phyloP scores from a whole-genome alignment of 768 basidiomycete species.

The Dentipellis sp. region DNA sequence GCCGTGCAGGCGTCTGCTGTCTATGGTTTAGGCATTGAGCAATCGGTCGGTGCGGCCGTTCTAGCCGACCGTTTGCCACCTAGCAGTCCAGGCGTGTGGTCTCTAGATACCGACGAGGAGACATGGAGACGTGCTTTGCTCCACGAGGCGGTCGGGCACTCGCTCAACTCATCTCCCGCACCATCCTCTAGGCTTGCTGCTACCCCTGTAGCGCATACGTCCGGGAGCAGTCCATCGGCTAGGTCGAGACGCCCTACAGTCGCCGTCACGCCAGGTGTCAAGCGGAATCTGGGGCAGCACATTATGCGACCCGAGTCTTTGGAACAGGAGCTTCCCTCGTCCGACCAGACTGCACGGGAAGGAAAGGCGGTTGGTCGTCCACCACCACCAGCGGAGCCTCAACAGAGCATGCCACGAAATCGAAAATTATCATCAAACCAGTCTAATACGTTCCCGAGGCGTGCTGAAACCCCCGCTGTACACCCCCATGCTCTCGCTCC shows the following conservation, averaged over 20 bases:
- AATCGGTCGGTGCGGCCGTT: conserved; percentile 68
- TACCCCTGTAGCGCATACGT: neutral
- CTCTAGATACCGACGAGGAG: conserved; percentile 46
- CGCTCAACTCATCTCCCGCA: conserved; percentile 47
- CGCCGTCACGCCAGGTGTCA: conserved; percentile 7
- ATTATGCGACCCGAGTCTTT: conserved; percentile 11
- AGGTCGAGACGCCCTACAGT: conserved; percentile 5
- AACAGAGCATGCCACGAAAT: neutral
- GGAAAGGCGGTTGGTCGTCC: neutral
- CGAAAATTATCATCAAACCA: conserved; percentile 17
- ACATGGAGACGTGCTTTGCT: conserved; percentile 72
- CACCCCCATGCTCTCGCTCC: conserved; percentile 56
- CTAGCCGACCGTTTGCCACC: conserved; percentile 67
- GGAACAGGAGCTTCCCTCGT: conserved; percentile 2
- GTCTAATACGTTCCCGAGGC: conserved; percentile 38
- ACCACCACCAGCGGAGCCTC: neutral
- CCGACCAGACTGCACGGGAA: neutral
- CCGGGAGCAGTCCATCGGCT: neutral
- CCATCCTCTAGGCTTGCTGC: conserved; percentile 29
- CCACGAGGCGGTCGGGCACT: conserved; percentile 71
- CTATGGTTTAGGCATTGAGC: conserved; percentile 63
- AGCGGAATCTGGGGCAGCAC: conserved; percentile 14
- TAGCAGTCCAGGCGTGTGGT: conserved; percentile 49
- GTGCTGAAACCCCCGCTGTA: conserved; percentile 57
- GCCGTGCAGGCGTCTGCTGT: conserved; percentile 67